Evolutionary conservation across 1,139 yeast genomes (phyloP), one percentile per base, ranked within the genome.

Genomic region (Wickerhamiella pararugosa): DNA sequence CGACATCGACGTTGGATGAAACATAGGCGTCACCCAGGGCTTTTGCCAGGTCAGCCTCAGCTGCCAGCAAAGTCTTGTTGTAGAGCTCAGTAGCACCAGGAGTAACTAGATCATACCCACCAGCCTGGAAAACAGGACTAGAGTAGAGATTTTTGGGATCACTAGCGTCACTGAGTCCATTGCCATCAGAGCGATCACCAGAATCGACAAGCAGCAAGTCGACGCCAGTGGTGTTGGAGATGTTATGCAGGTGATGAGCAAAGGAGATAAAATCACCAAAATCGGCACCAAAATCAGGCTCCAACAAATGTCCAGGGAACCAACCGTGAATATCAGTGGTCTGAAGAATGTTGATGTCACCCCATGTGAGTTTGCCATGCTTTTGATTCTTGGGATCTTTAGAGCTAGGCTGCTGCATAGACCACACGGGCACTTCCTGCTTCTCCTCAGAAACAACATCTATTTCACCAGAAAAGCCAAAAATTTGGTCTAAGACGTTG

Each of bases 131-230:
- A 0, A 84, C 67, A 1, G 72, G 69, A 29, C 76, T 70, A 1
- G 90, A 71, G 29, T 68, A 59, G 8, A 64, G 55, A 0, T 96
- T 96, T 53, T 79, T 79, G 2, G 87, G 83, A 3, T 38, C 49
- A 0, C 94, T 78, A 7, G 79, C 77, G 60, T 87, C 97, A 39
- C 86, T 71, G 25, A 79, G 60, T 4, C 97, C 98, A 55, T 84
- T 86, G 1, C 98, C 98, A 58, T 87, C 97, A 52, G 83, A 94
- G 47, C 84, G 75, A 60, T 90, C 98, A 6, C 98, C 98, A 1
- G 92, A 75, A 57, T 90, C 98, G 2, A 87, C 71, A 1, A 86
- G 53, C 7, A 90, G 52, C 28, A 90, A 56, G 55, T 90, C 97
- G 31, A 67, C 73, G 1, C 69, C 68, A 3, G 61, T 52, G 0